Conservation (phyloP, 148 eudicot species). For the Chenopodium album region DNA sequence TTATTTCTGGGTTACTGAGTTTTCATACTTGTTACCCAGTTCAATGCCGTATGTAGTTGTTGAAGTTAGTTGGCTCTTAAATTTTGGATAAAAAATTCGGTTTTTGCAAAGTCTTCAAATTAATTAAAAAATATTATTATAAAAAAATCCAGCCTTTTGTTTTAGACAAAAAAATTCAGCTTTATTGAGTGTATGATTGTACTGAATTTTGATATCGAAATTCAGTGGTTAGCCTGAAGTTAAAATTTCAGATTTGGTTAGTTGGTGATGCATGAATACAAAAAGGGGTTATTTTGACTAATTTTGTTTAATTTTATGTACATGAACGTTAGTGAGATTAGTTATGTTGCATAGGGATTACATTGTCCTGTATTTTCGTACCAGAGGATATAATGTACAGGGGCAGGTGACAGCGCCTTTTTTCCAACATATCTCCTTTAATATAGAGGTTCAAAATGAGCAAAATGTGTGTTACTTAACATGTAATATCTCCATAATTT, state of each 20-base stretch:
- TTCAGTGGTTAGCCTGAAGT: not conserved
- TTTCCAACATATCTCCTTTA: not conserved
- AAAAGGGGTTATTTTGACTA: not conserved
- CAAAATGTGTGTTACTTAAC: not conserved
- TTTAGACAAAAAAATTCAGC: not conserved
- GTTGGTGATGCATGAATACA: not conserved
- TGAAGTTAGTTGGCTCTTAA: not conserved
- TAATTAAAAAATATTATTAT: too few relatives aligned
- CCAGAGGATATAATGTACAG: not conserved
- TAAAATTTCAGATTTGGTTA: not conserved
- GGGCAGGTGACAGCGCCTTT: not conserved
- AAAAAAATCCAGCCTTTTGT: too few relatives aligned
- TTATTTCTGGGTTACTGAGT: not conserved
- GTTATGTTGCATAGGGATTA: not conserved
- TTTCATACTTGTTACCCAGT: not conserved
- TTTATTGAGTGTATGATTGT: not conserved
- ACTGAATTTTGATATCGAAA: not conserved
- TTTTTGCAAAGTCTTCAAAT: not conserved
- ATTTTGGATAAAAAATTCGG: not conserved
- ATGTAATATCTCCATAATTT: not conserved
- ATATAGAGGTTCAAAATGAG: not conserved
- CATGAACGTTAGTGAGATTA: slow-evolving; percentile 2
- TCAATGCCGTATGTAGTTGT: not conserved
- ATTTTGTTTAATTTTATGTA: not conserved
- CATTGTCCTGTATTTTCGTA: too few relatives aligned